phyloP scores from a whole-genome alignment of 2,329 filamentous ascomycete genomes.

The Leptoxyphium fumago region DNA sequence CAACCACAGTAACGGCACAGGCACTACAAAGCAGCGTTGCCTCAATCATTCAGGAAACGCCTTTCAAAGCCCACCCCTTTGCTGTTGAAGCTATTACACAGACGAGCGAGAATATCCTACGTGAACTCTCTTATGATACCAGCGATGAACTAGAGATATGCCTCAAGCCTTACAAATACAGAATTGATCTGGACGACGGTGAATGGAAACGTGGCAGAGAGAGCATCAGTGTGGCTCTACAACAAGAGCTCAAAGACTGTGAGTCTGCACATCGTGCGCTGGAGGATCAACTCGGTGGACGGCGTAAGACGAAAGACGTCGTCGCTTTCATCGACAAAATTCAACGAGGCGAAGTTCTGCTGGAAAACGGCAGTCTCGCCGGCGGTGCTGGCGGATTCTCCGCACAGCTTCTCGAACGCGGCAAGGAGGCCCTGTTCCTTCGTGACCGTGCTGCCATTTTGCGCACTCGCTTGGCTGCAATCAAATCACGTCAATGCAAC shows the following conservation, averaged over 20 bases:
- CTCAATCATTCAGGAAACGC: constrained; percentile 60
- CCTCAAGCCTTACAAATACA: constrained; percentile 97
- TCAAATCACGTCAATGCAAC: constrained; percentile 82
- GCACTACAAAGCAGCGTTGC: constrained; percentile 79
- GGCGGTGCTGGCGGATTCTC: constrained; percentile 91
- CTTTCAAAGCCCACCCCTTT: constrained; percentile 80
- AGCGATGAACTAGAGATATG: constrained; percentile 97
- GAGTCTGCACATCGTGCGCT: constrained; percentile 63
- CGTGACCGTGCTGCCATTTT: constrained; percentile 82
- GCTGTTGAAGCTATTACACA: constrained; percentile 87
- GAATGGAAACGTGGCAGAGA: constrained; percentile 82
- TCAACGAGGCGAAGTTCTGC: constrained; percentile 65
- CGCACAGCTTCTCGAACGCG: constrained; percentile 60
- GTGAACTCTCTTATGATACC: constrained; percentile 91
- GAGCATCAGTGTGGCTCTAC: constrained; percentile 66
- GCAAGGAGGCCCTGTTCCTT: constrained; percentile 84
- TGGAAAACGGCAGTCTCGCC: constrained; percentile 59
- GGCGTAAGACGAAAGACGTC: constrained; percentile 76
- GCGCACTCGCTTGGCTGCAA: constrained; percentile 73
- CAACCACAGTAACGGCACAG: constrained; percentile 78
- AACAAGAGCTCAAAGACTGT: constrained; percentile 72
- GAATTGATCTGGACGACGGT: constrained; percentile 81
- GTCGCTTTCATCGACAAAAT: constrained; percentile 84
- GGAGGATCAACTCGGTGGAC: constrained; percentile 65
- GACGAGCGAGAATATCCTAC: constrained; percentile 75